Evolutionary conservation across 352 stramenopile species (phyloP).

Genomic region (Albugo laibachii): DNA sequence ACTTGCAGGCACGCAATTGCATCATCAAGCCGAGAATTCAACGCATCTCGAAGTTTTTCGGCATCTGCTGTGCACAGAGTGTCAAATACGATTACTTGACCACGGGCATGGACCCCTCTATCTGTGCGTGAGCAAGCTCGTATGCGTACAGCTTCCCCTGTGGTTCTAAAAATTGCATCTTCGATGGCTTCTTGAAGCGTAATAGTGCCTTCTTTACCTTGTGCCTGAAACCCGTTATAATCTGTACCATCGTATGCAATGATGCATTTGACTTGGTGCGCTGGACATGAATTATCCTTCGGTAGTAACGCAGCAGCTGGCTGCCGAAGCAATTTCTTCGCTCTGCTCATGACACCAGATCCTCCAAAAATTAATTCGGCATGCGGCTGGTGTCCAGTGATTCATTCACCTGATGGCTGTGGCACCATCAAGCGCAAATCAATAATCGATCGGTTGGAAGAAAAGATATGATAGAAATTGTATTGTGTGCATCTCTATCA

Average conservation of each 20-base stretch:
- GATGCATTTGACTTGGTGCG: slow-evolving; percentile 9
- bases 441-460: too few relatives aligned
- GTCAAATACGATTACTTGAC: slow-evolving; percentile 81
- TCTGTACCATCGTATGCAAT: slow-evolving; percentile 56
- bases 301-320: too few relatives aligned
- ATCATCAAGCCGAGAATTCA: slow-evolving; percentile 51
- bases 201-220: slow-evolving; percentile 26
- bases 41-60: slow-evolving; percentile 23
- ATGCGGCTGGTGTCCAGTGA: too few relatives aligned
- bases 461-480: too few relatives aligned
- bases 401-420: too few relatives aligned
- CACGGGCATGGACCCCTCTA: slow-evolving; percentile 79
- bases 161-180: slow-evolving; percentile 41
- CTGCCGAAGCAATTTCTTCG: too few relatives aligned
- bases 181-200: slow-evolving; percentile 63
- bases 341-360: too few relatives aligned
- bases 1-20: slow-evolving; percentile 12
- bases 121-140: slow-evolving; percentile 83
- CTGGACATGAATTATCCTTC: too few relatives aligned
- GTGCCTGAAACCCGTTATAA: slow-evolving; percentile 69
- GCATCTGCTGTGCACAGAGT: slow-evolving; percentile 32
- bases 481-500: too few relatives aligned
- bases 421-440: too few relatives aligned
- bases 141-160: slow-evolving; percentile 48
- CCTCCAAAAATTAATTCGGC: too few relatives aligned